These are phyloP conservation scores for Diddensiella transvaalensis DNA, from an alignment of 805 yeast genomes.

Conservation along the genomic window DNA sequence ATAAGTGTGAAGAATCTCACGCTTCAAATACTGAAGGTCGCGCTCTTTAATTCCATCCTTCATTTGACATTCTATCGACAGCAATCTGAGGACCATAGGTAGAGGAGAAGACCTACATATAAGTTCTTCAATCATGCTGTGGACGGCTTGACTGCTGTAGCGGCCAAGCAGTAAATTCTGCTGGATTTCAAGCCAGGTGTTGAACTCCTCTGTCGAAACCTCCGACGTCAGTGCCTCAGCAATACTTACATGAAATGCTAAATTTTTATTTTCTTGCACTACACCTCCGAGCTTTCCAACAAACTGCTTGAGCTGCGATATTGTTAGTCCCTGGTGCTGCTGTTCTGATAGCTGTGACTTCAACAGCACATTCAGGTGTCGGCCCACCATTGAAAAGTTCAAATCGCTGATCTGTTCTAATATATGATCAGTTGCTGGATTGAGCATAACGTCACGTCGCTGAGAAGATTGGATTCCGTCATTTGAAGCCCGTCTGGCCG, in stretches of 20 bases:
- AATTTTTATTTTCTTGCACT: conserved; percentile 61
- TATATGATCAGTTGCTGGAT: conserved; percentile 42
- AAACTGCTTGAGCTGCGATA: conserved; percentile 63
- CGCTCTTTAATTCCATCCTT: conserved; percentile 66
- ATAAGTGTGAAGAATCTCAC: conserved; percentile 56
- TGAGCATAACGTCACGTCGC: conserved; percentile 25
- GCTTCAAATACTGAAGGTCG: conserved; percentile 54
- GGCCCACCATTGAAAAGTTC: conserved; percentile 80
- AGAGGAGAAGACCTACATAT: conserved; percentile 44
- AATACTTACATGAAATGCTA: conserved; percentile 70
- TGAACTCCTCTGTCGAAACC: conserved; percentile 37
- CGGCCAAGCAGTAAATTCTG: conserved; percentile 64
- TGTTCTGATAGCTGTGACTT: conserved; percentile 60
- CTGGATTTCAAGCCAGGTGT: conserved; percentile 31
- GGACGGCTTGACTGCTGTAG: conserved; percentile 39
- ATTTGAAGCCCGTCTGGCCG: not conserved
- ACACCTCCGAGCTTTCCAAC: conserved; percentile 67
- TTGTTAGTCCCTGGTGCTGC: conserved; percentile 52
- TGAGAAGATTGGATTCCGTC: conserved; percentile 6
- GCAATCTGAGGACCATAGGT: conserved; percentile 47
- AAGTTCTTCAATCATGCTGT: conserved; percentile 45
- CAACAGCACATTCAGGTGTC: conserved; percentile 65
- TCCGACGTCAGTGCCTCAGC: conserved; percentile 59
- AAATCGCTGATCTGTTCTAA: conserved; percentile 52
- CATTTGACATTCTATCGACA: conserved; percentile 57